Conservation (phyloP, 176 grass and related monocot genomes). For the Rhynchospora breviuscula region DNA sequence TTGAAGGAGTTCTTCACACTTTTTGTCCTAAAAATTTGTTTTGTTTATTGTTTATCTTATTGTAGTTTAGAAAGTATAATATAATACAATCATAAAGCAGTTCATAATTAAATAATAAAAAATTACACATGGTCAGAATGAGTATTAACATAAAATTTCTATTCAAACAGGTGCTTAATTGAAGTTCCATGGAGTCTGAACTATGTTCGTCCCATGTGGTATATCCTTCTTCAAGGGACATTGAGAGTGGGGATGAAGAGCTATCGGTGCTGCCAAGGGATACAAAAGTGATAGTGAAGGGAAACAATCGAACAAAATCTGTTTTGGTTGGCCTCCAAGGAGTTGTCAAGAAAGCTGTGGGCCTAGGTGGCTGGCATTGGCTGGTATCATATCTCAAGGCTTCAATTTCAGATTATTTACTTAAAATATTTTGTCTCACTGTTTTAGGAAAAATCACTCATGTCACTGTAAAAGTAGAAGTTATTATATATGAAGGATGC, state of each 20-base stretch:
- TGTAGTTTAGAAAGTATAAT: neutral
- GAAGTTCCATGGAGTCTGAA: constrained; percentile 43
- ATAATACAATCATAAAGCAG: neutral
- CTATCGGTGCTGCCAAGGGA: constrained; percentile 60
- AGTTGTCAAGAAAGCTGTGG: constrained; percentile 85
- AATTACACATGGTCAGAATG: neutral
- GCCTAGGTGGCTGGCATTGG: constrained; percentile 88
- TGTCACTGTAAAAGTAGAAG: neutral
- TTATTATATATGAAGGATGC: neutral
- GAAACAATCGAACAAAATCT: constrained; percentile 86
- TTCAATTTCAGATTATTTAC: neutral
- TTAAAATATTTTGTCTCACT: neutral
- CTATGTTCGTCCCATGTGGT: constrained; percentile 28
- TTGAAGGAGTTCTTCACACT: neutral
- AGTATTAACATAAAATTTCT: neutral
- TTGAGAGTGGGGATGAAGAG: constrained; percentile 56
- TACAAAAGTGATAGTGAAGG: constrained; percentile 77
- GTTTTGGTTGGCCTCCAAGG: constrained; percentile 76
- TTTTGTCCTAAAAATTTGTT: neutral
- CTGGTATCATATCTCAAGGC: constrained; percentile 38
- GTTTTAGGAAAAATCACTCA: neutral
- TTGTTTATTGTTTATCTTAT: neutral
- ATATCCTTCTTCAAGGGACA: constrained; percentile 24
- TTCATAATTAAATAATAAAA: neutral
- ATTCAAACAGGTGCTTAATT: neutral